Evolutionary conservation across 805 yeast genomes (phyloP), one percentile per base, ranked within the genome.

Genomic region (Kodamaea neixiangensis): DNA sequence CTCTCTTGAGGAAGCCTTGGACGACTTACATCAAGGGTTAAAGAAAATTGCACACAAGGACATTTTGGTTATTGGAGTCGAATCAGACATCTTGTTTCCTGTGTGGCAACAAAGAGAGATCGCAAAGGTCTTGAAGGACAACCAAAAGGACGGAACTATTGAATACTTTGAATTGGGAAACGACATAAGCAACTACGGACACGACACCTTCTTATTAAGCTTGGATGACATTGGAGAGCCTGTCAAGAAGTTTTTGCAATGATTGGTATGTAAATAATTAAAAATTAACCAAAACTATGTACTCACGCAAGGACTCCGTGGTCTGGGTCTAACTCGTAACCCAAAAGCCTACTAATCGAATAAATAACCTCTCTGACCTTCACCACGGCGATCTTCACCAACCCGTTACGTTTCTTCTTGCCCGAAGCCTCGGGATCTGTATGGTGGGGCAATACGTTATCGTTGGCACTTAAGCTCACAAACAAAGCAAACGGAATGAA

Each of bases 31-130:
- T 18, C 68, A 73, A 15, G 97, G 97, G 2, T 71, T 92, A 75
- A 60, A 64, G 25, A 79, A 80, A 21, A 72, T 92, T 50, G 75
- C 86, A 1, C 75, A 84, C 55, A 82, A 83, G 53, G 83, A 87
- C 31, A 77, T 88, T 3, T 73, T 92, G 50, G 89, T 92, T 3
- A 79, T 92, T 47, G 97, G 97, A 9, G 97, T 91, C n/a, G 94
- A 89, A 63, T 86, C 94, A 1, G 97, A 92, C 65, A 87, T 88
- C 38, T 75, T 92, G 47, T 92, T 92, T 75, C 97, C 97, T 1
- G 89, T 86, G 34, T 89, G 97, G 96, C 97, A 92, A 71, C 97
- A 92, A 68, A 70, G 84, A 50, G 97, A 92, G 64, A 83, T 89
- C 50, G 84, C 82, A 22, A 79, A 81, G 13, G 80, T 83, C 34